These are phyloP conservation scores for Boletus sensibilis DNA, from an alignment of 768 basidiomycete genomes.

Conservation along the genomic window DNA sequence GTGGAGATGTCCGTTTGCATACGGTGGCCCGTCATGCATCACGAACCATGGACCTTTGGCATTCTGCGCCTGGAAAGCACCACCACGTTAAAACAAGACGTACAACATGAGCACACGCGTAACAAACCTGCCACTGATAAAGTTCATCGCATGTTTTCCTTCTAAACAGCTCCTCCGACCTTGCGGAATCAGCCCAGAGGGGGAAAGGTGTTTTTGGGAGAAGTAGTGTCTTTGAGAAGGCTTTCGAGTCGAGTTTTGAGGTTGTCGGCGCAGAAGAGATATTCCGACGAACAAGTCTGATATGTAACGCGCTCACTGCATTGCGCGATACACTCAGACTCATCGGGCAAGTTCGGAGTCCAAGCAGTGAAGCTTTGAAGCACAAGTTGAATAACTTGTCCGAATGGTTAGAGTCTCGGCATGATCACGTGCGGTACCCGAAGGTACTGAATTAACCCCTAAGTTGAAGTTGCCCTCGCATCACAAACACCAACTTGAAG, in stretches of 20 bases:
- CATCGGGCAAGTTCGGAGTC: conserved; percentile 10
- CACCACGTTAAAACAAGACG: background rate
- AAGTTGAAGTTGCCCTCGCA: too few relatives aligned
- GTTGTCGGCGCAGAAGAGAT: conserved; percentile 12
- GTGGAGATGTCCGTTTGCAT: conserved; percentile 94
- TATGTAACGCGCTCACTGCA: conserved; percentile 9
- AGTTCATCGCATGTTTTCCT: conserved; percentile 67
- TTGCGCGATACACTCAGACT: conserved; percentile 18
- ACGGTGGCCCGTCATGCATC: conserved; percentile 94
- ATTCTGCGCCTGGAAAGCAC: conserved; percentile 54
- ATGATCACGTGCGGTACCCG: background rate
- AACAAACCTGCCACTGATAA: conserved; percentile 73
- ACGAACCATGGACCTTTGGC: conserved; percentile 71
- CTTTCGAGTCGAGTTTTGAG: conserved; percentile 29
- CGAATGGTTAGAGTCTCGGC: background rate
- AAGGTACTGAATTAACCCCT: background rate
- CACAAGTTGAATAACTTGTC: background rate
- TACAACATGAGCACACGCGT: conserved; percentile 15
- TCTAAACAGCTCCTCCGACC: conserved; percentile 57
- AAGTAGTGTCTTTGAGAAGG: conserved; percentile 62
- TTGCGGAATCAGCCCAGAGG: conserved; percentile 63
- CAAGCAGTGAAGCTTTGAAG: background rate
- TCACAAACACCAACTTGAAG: too few relatives aligned
- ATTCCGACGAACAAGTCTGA: conserved; percentile 12
- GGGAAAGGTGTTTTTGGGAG: conserved; percentile 84